Evolutionary conservation across 768 basidiomycete species (phyloP), one percentile per base, ranked within the genome.

Genomic region (Boletus speciosus): DNA sequence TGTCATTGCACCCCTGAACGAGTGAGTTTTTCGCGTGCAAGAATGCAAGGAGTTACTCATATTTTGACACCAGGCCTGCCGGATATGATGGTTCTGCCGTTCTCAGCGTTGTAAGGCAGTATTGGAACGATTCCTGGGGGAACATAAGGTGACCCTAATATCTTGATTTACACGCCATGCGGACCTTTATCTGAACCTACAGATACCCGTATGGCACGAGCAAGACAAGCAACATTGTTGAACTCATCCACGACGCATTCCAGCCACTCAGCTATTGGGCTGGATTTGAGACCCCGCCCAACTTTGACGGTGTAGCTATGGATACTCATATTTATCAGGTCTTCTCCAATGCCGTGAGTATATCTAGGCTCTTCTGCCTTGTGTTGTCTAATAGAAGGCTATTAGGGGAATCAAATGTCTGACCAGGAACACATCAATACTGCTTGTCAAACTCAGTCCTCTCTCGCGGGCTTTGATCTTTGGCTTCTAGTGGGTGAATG

Each of bases 401-500:
- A 35, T 46, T 23, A 84, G 79, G 76, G 73, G 1, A 78, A 81
- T 51, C 69, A 72, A 29, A 74, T 76, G 68, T 72, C 71, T 44
- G 59, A 81, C 49, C 62, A 74, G 27, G 69, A 84, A 47, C 88
- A 90, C 61, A 87, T 91, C 38, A 57, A 70, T 45, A 64, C 76
- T 3, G 87, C 85, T 5, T 93, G 90, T 62, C 58, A 59, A 46
- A 66, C 72, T 36, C 75, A 71, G 12, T 70, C 74, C 10, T 61
- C 72, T 1, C 76, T 92, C 6, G 65, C 78, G 0, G 60, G 64
- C 19, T 84, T 83, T 60, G 77, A 81, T 37, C 78, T 94, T 27
- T 93, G 90, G 93, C 78, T 82, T 15, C 76, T 93, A 41, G 90
- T 93, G 25, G 93, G 93, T 39, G 93, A 97, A 73, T 97, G 90